Evolutionary conservation across 2,329 filamentous ascomycete genomes (phyloP).

Genomic region (Verticillium zaregamsianum): DNA sequence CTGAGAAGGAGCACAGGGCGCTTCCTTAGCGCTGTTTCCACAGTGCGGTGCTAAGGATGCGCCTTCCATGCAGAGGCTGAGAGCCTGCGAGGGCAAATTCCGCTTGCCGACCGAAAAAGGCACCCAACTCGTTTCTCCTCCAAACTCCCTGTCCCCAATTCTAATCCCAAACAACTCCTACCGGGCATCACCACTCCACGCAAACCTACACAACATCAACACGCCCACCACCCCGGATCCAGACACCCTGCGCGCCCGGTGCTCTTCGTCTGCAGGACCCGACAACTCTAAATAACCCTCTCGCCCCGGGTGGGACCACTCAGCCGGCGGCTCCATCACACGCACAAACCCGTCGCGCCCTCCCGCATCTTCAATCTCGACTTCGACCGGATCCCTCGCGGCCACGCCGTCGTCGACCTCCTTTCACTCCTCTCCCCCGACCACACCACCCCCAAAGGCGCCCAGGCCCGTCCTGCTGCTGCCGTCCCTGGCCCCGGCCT

Average conservation of each 20-base stretch:
- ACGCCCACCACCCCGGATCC: neutral
- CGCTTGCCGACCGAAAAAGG: neutral
- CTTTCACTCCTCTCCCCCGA: slow-evolving; percentile 5
- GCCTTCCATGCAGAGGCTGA: neutral
- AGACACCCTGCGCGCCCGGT: neutral
- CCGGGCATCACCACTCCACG: slow-evolving; percentile 1
- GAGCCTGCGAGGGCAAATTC: neutral
- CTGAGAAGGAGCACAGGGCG: neutral
- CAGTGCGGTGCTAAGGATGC: neutral
- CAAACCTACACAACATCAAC: slow-evolving; percentile 1
- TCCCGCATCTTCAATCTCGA: neutral
- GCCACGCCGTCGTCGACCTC: neutral
- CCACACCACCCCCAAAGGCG: neutral
- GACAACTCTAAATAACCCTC: neutral
- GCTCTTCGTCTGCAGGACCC: neutral
- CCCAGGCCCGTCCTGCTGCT: slow-evolving; percentile 3
- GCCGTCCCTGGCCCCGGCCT: slow-evolving; percentile 32
- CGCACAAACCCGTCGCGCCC: neutral
- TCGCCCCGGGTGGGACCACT: neutral
- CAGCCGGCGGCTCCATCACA: neutral
- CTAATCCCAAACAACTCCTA: slow-evolving; percentile 1
- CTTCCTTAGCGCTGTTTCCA: neutral
- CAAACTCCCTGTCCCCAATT: slow-evolving; percentile 10
- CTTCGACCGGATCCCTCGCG: slow-evolving; percentile 6
- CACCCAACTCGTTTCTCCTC: neutral